Evolutionary conservation across 345 rosid genomes (phyloP).

Genomic region (Trapa incisa): DNA sequence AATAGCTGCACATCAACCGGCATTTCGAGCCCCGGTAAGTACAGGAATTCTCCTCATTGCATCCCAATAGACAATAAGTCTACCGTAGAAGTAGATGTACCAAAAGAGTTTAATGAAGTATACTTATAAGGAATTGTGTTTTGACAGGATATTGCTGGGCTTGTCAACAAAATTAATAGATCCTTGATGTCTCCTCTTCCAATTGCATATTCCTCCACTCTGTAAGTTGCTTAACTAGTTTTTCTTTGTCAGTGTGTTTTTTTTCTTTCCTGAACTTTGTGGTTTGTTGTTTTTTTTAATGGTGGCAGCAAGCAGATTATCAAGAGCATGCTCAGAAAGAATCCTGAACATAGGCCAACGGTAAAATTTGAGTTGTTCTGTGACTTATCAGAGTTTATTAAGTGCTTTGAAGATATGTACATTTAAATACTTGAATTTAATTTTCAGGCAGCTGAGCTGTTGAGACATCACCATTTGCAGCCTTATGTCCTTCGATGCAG

Average conservation of each 20-base stretch:
- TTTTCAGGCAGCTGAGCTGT: constrained; percentile 74
- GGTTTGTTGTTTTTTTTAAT: background rate
- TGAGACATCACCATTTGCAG: constrained; percentile 80
- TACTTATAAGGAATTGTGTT: background rate
- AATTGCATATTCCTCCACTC: constrained; percentile 63
- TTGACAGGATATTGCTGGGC: constrained; percentile 76
- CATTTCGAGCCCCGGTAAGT: constrained; percentile 88
- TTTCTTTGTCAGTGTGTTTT: background rate
- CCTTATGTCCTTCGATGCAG: constrained; percentile 59
- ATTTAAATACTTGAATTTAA: background rate
- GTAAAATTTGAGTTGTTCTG: constrained; percentile 4
- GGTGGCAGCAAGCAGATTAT: constrained; percentile 75
- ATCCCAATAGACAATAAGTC: constrained; percentile 7
- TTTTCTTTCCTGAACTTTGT: background rate
- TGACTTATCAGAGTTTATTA: background rate
- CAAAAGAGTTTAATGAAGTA: background rate
- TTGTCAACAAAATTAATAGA: constrained; percentile 85
- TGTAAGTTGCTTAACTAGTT: constrained; percentile 37
- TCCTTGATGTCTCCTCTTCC: constrained; percentile 86
- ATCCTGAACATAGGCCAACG: constrained; percentile 20
- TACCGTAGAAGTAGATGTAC: background rate
- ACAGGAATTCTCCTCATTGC: background rate
- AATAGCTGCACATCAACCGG: constrained; percentile 90
- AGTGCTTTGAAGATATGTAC: background rate
- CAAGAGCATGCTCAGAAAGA: constrained; percentile 37